These are phyloP conservation scores for Chrysoporthe austroafricana DNA, from an alignment of 2,329 filamentous ascomycete genomes.

Conservation along the genomic window DNA sequence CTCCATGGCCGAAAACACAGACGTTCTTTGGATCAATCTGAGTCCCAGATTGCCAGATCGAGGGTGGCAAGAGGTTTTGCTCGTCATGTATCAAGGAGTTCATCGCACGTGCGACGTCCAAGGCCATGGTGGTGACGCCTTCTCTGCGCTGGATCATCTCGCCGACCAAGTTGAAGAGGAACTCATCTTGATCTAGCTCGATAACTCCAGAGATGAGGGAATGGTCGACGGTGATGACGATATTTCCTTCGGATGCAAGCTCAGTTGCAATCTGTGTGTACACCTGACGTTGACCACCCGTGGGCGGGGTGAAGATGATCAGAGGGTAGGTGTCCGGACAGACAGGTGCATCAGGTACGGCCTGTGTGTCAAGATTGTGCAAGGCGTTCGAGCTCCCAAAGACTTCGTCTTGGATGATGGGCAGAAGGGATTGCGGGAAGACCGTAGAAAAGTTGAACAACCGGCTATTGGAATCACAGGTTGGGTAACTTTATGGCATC, in stretches of 20 bases:
- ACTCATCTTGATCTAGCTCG: not conserved
- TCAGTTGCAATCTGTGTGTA: constrained; percentile 26
- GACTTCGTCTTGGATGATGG: not conserved
- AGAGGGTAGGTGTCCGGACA: constrained; percentile 18
- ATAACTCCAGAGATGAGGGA: constrained; percentile 21
- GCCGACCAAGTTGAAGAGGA: not conserved
- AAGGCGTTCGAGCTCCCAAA: not conserved
- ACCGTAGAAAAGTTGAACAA: constrained; percentile 3
- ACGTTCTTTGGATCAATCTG: not conserved
- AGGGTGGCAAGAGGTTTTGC: not conserved
- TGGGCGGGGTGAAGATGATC: constrained; percentile 19
- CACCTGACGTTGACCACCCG: constrained; percentile 23
- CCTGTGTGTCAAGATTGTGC: constrained; percentile 24
- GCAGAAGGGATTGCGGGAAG: constrained; percentile 18
- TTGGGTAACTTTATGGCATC: constrained; percentile 20
- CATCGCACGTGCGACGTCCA: constrained; percentile 11
- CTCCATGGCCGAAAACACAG: constrained; percentile 24
- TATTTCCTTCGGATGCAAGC: constrained; percentile 15
- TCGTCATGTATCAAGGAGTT: not conserved
- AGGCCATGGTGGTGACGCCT: not conserved
- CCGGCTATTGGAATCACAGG: constrained; percentile 8
- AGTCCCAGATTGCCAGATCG: not conserved
- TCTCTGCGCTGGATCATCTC: not conserved
- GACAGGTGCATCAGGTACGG: constrained; percentile 7
- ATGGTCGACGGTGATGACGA: constrained; percentile 24